Percentiles rank a stretch among this genome's conserved stretches.
These are phyloP conservation scores for Acanthamoeba healyi DNA, from an alignment of 208 protist species.

Conservation along the genomic window DNA sequence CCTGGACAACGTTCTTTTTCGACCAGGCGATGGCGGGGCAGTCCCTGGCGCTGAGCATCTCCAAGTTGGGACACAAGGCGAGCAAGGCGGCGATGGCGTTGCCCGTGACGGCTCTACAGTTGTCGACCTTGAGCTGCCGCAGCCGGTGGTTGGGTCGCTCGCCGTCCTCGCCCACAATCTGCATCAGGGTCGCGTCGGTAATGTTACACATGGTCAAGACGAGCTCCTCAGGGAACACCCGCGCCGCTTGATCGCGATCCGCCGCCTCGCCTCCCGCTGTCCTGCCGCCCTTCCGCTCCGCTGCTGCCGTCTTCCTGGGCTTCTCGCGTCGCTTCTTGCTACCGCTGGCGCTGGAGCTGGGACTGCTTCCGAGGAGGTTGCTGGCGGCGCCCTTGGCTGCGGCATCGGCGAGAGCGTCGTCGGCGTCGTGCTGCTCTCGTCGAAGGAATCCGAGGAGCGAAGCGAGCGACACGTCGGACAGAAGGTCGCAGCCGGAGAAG, in stretches of 20 bases:
- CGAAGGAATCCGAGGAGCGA: background rate
- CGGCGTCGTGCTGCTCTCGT: background rate
- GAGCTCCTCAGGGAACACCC: slow-evolving; percentile 30
- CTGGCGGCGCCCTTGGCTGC: background rate
- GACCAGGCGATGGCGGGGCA: background rate
- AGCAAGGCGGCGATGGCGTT: background rate
- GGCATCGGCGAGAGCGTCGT: background rate
- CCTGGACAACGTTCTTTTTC: background rate
- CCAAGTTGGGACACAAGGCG: background rate
- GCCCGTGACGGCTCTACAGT: background rate
- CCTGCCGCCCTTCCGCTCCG: background rate
- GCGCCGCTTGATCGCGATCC: background rate
- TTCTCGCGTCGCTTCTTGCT: background rate
- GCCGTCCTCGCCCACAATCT: background rate
- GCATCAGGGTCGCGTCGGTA: background rate
- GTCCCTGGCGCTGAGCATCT: background rate
- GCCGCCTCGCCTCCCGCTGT: background rate
- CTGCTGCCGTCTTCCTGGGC: no score
- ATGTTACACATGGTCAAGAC: background rate
- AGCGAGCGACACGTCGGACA: background rate
- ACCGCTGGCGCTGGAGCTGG: background rate
- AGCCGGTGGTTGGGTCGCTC: background rate
- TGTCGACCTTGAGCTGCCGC: background rate
- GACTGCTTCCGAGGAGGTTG: background rate
- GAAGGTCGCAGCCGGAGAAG: background rate